phyloP scores from a whole-genome alignment of 495 filamentous ascomycete genomes.

The Podospora comata region DNA sequence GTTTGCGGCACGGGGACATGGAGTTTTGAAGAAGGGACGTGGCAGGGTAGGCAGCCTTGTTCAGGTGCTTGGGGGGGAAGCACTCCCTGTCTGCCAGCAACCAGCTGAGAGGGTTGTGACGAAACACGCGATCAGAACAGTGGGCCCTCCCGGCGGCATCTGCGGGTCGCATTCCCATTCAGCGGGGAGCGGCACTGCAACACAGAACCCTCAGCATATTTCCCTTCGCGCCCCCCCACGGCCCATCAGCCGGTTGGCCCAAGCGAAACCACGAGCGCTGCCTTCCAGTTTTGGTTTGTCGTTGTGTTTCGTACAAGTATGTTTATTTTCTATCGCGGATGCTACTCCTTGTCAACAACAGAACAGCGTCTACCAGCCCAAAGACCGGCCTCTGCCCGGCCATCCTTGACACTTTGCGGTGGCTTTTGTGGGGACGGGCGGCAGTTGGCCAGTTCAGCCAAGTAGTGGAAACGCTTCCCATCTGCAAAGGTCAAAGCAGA shows the following conservation, averaged over 20 bases:
- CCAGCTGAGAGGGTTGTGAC: conserved; percentile 15
- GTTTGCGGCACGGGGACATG: conserved; percentile 1
- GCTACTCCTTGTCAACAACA: not conserved
- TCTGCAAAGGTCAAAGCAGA: not conserved
- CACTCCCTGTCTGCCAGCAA: conserved; percentile 3
- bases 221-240: not conserved
- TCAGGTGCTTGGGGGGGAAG: conserved; percentile 11
- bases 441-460: not conserved
- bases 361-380: too few relatives aligned
- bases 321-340: not conserved
- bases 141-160: conserved; percentile 14
- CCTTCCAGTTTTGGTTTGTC: not conserved
- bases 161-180: conserved; percentile 11
- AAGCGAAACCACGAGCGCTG: not conserved
- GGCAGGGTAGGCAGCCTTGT: conserved; percentile 8
- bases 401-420: not conserved
- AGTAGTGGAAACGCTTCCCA: not conserved
- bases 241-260: not conserved
- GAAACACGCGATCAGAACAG: conserved; percentile 25
- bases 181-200: not conserved
- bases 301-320: not conserved
- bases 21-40: conserved; percentile 12
- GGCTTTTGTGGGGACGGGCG: not conserved
- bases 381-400: not conserved
- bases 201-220: not conserved